A percentile compares a stretch with the other conserved stretches of the same genome.
Evolutionary conservation across 805 yeast species (phyloP).

Genomic region (Yarrowia yakushimensis): DNA sequence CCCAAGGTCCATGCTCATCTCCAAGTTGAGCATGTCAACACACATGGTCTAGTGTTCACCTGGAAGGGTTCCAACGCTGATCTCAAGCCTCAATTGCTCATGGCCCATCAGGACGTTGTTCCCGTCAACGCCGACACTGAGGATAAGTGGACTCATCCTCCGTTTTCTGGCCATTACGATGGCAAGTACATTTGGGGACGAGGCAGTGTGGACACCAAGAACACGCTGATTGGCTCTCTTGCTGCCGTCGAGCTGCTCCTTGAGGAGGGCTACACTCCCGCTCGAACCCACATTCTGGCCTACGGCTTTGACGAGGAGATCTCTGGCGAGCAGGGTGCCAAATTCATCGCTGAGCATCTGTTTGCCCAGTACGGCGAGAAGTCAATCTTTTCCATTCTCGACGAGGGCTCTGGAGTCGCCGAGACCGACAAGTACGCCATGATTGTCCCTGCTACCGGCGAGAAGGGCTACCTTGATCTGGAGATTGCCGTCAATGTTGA

Average conservation of each 20-base stretch:
- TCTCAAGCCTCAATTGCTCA: constrained; percentile 62
- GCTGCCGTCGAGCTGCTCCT: constrained; percentile 62
- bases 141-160: constrained; percentile 61
- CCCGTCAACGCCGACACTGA: constrained; percentile 61
- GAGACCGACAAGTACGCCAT: constrained; percentile 51
- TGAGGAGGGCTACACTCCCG: constrained; percentile 51
- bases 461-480: constrained; percentile 57
- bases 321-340: constrained; percentile 62
- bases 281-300: constrained; percentile 59
- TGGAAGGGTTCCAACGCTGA: constrained; percentile 52
- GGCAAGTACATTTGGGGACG: constrained; percentile 69
- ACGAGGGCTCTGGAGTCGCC: constrained; percentile 56
- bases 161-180: constrained; percentile 65
- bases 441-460: constrained; percentile 49
- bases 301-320: constrained; percentile 82
- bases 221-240: constrained; percentile 58
- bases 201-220: constrained; percentile 75
- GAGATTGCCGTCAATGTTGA: constrained; percentile 51
- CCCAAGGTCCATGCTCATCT: constrained; percentile 51
- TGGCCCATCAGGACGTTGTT: constrained; percentile 80
- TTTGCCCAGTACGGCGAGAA: constrained; percentile 56
- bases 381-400: constrained; percentile 61
- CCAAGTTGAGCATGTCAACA: constrained; percentile 54
- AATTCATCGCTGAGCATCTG: constrained; percentile 46
- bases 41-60: constrained; percentile 60